phyloP scores from a whole-genome alignment of 2,329 filamentous ascomycete species.

The Zelopaecilomyces penicillatus region DNA sequence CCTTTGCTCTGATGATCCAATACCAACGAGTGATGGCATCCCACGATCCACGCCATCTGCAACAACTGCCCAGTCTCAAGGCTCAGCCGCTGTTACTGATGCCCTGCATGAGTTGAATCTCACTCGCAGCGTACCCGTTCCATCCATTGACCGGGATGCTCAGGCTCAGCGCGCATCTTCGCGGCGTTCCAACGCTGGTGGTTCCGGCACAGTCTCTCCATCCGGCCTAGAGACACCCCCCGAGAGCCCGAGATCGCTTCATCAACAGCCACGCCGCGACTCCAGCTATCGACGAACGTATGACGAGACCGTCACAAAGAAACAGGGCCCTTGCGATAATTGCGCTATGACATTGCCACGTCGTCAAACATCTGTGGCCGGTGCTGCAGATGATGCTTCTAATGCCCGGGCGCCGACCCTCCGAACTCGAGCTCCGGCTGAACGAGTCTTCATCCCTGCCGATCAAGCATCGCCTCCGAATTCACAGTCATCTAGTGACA shows the following conservation, averaged over 20 bases:
- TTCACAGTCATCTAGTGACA: slow-evolving; percentile 44
- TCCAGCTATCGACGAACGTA: slow-evolving; percentile 56
- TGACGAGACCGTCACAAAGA: slow-evolving; percentile 56
- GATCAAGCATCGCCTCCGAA: slow-evolving; percentile 42
- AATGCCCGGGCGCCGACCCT: slow-evolving; percentile 47
- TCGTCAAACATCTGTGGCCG: slow-evolving; percentile 21
- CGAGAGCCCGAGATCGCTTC: slow-evolving; percentile 42
- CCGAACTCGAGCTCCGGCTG: slow-evolving; percentile 52
- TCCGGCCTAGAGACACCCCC: slow-evolving; percentile 49
- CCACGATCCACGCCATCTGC: slow-evolving; percentile 33
- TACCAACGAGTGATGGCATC: slow-evolving; percentile 20
- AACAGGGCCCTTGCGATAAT: slow-evolving; percentile 58
- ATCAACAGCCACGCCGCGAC: slow-evolving; percentile 38
- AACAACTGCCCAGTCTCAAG: slow-evolving; percentile 23
- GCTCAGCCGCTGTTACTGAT: slow-evolving; percentile 35
- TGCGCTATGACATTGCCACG: slow-evolving; percentile 57
- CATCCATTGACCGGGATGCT: slow-evolving; percentile 36
- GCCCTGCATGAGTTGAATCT: slow-evolving; percentile 41
- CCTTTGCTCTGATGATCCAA: slow-evolving; percentile 43
- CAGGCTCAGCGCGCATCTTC: slow-evolving; percentile 34
- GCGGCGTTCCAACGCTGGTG: slow-evolving; percentile 30
- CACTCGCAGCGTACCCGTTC: slow-evolving; percentile 34
- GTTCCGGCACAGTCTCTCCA: slow-evolving; percentile 21
- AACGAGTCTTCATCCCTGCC: slow-evolving; percentile 44
- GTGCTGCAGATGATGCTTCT: slow-evolving; percentile 20